Conservation (phyloP, 192 early-diverging fungal species). For the Umbelopsis ramanniana region DNA sequence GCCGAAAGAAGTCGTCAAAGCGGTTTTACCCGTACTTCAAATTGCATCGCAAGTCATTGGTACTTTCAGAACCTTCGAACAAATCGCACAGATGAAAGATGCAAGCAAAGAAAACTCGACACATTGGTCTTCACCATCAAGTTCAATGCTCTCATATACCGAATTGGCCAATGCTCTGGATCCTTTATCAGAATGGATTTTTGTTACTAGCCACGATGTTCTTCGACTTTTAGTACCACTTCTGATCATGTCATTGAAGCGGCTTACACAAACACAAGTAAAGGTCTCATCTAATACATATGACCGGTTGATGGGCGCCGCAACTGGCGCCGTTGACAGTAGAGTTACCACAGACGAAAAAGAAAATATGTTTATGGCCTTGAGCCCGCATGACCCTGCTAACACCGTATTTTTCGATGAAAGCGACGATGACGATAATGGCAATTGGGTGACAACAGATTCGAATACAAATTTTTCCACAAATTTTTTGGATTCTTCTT, state of each 20-base stretch:
- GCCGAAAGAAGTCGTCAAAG: slow-evolving; percentile 27
- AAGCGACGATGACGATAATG: slow-evolving; percentile 33
- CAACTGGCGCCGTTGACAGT: slow-evolving; percentile 28
- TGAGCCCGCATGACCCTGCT: slow-evolving; percentile 36
- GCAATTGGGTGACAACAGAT: slow-evolving; percentile 17
- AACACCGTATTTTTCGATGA: slow-evolving; percentile 34
- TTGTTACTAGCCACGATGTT: slow-evolving; percentile 30
- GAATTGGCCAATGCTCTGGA: slow-evolving; percentile 17
- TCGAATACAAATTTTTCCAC: neutral
- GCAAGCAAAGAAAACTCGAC: neutral
- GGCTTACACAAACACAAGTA: slow-evolving; percentile 19
- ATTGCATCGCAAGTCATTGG: slow-evolving; percentile 24
- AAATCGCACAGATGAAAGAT: slow-evolving; percentile 18
- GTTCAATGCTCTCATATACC: neutral
- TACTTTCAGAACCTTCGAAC: slow-evolving; percentile 22
- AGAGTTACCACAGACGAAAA: slow-evolving; percentile 27
- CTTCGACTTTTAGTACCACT: slow-evolving; percentile 31
- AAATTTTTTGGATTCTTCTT: slow-evolving; percentile 9
- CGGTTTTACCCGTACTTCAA: slow-evolving; percentile 29
- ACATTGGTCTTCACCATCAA: slow-evolving; percentile 21
- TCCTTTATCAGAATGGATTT: slow-evolving; percentile 39
- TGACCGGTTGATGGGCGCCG: slow-evolving; percentile 37
- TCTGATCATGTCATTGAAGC: slow-evolving; percentile 17
- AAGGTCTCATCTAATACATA: slow-evolving; percentile 34
- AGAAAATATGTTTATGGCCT: slow-evolving; percentile 30